Evolutionary conservation across 495 filamentous ascomycete species (phyloP).

Genomic region (Penicillium longicatenatum): DNA sequence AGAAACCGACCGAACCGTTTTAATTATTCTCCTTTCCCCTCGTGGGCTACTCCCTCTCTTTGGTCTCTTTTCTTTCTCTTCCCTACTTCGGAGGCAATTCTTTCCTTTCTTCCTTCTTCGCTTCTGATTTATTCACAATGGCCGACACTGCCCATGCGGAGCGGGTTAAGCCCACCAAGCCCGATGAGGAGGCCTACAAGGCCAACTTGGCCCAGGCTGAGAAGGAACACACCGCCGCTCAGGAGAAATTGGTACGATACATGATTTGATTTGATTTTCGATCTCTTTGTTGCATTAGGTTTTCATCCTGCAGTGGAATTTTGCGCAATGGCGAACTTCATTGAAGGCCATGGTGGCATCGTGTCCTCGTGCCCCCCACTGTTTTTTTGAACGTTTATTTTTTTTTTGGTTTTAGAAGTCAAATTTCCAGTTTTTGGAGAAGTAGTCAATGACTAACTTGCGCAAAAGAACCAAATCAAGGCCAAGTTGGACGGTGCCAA

Average conservation of each 20-base stretch:
- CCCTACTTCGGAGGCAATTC: constrained; percentile 10
- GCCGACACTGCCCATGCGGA: constrained; percentile 45
- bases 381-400: background rate
- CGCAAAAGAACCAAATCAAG: constrained; percentile 72
- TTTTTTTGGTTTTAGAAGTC: constrained; percentile 3
- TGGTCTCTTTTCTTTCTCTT: constrained; percentile 16
- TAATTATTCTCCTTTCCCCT: constrained; percentile 32
- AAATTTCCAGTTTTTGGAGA: background rate
- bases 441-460: constrained; percentile 3
- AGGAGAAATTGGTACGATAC: constrained; percentile 74
- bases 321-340: constrained; percentile 6
- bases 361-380: constrained; percentile 2
- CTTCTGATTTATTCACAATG: constrained; percentile 31
- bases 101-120: constrained; percentile 15
- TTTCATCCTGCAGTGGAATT: background rate
- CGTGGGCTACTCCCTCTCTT: constrained; percentile 20
- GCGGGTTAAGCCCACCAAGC: constrained; percentile 56
- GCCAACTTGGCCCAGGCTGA: constrained; percentile 72
- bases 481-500: constrained; percentile 79
- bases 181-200: constrained; percentile 58
- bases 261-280: constrained; percentile 10
- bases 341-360: constrained; percentile 7
- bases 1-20: constrained; percentile 36
- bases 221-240: constrained; percentile 74
- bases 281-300: background rate